These are phyloP conservation scores for Leccinum fuscescens DNA, from an alignment of 1,284 basidiomycete species.

Conservation along the genomic window DNA sequence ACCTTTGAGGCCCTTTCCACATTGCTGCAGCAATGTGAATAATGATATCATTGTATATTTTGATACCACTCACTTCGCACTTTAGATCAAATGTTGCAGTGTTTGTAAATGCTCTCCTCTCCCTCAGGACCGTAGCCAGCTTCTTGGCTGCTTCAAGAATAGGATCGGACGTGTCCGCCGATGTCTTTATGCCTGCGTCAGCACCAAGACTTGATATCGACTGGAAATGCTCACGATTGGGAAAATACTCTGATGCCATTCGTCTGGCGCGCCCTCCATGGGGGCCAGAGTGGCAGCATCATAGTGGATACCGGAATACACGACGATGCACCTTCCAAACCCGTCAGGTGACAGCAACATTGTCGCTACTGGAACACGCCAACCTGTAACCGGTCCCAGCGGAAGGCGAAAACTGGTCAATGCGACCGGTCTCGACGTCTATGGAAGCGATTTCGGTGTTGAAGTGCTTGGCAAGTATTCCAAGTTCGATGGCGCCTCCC, in stretches of 20 bases:
- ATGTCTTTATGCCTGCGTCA: conserved; percentile 26
- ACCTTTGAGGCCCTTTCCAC: conserved; percentile 79
- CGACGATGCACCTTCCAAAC: conserved; percentile 57
- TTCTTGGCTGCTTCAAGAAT: conserved; percentile 67
- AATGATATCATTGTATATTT: conserved; percentile 5
- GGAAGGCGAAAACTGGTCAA: conserved; percentile 67
- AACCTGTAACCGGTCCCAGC: conserved; percentile 36
- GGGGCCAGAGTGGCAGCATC: conserved; percentile 87
- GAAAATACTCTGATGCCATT: conserved; percentile 89
- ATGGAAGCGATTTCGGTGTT: conserved; percentile 84
- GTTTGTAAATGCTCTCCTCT: conserved; percentile 84
- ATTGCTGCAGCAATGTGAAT: conserved; percentile 51
- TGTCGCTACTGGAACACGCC: neutral
- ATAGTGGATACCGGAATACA: conserved; percentile 95
- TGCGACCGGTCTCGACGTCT: conserved; percentile 89
- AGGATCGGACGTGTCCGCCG: conserved; percentile 44
- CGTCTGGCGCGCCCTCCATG: conserved; percentile 64
- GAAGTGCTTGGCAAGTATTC: conserved; percentile 80
- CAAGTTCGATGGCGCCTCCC: conserved; percentile 92
- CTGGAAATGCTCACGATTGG: conserved; percentile 45
- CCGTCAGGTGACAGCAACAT: conserved; percentile 3
- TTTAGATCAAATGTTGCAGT: conserved; percentile 86
- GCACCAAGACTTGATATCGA: conserved; percentile 9
- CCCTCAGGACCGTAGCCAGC: conserved; percentile 70
- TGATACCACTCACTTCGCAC: conserved; percentile 60